Conservation (phyloP, 169 alveolate genomes). For the Plasmodium yoelii region DNA sequence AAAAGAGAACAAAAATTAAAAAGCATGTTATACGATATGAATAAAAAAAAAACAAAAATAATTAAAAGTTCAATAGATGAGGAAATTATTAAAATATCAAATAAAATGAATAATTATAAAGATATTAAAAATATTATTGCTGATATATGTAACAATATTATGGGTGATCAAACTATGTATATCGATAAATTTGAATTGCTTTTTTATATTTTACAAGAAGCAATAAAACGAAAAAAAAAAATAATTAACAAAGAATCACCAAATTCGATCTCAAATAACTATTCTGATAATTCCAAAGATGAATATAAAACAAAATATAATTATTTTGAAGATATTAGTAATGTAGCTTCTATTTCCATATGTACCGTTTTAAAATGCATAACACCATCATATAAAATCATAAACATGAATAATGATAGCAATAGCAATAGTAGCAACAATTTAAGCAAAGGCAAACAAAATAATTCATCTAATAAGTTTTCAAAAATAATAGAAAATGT, state of each 20-base stretch:
- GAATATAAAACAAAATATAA: neutral
- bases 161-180: conserved; percentile 27
- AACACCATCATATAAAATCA: conserved; percentile 69
- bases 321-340: conserved; percentile 14
- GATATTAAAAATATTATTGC: conserved; percentile 46
- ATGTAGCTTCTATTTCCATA: conserved; percentile 32
- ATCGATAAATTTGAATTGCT: conserved; percentile 39
- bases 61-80: conserved; percentile 14
- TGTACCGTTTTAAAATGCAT: conserved; percentile 49
- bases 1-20: conserved; percentile 27
- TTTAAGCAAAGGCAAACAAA: neutral
- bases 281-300: neutral
- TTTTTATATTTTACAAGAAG: conserved; percentile 50
- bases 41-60: conserved; percentile 1
- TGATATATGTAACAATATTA: conserved; percentile 25
- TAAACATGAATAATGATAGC: neutral
- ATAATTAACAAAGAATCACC: neutral
- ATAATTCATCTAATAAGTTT: neutral
- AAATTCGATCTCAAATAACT: no score
- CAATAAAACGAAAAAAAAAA: conserved; percentile 6
- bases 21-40: conserved; percentile 30
- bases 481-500: conserved; percentile 51
- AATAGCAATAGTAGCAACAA: no score
- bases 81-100: conserved; percentile 22
- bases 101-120: conserved; percentile 24